Evolutionary conservation across 2,329 filamentous ascomycete genomes (phyloP), one percentile per base, ranked within the genome.

Genomic region (Clonostachys sp.): DNA sequence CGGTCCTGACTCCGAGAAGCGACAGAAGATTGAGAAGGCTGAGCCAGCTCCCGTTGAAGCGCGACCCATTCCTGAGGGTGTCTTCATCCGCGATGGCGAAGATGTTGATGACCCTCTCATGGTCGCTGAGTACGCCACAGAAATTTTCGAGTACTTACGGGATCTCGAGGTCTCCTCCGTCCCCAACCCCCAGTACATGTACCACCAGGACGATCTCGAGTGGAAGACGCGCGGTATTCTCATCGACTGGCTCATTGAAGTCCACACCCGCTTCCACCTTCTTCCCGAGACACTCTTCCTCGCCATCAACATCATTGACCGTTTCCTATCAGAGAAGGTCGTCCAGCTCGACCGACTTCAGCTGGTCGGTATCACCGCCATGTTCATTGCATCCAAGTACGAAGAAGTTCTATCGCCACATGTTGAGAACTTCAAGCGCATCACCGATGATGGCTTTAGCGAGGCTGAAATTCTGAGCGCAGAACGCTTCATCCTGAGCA

Each of bases 301-400:
- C 36, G 87, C 91, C 42, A 89, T 96, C 78, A 99, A 97, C 79
- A 91, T 97, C 66, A 95, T 97, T 63, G 94, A 99, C 67, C 91
- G 94, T 51, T 99, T 97, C 75, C 81, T 99, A 42, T 96, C 92
- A 0, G 83, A 85, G 61, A 96, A 97, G 75, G 87, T 96, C 34
- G 94, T 99, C 42, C 90, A 95, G 71, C 84, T 99, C 42, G 92
- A 97, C 66, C 91, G 91, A 52, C 84, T 99, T 6, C 94, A 99
- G 71, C 81, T 99, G 9, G 94, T 99, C 49, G 94, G 94, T 61
- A 91, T 97, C 61, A 96, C 94, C 20, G 94, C 92, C 67, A 97
- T 99, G 94, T 97, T 97, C 75, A 96, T 97, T 62, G 94, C 94
- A 12, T 95, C 92, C 62, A 99, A 99, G 74, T 99, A 97, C 65